These are phyloP conservation scores for Aspergillus sp. DNA, from an alignment of 2,329 filamentous ascomycete species.

Conservation along the genomic window DNA sequence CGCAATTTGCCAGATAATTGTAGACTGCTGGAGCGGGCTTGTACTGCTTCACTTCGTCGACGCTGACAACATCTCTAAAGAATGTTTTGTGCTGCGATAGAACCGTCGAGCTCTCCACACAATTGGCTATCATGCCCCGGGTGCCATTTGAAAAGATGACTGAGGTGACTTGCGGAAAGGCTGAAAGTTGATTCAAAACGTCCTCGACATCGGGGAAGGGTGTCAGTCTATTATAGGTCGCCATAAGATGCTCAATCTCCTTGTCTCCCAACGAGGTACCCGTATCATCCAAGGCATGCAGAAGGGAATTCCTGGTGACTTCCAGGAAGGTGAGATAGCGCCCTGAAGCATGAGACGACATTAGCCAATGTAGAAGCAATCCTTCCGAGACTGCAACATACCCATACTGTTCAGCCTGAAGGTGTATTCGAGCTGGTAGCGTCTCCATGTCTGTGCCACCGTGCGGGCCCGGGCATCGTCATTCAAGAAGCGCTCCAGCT, in stretches of 20 bases:
- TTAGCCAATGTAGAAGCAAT: constrained; percentile 1
- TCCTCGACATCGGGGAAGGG: constrained; percentile 65
- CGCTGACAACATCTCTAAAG: constrained; percentile 61
- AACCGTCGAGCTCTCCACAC: constrained; percentile 59
- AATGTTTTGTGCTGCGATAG: constrained; percentile 52
- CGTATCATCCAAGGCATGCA: constrained; percentile 65
- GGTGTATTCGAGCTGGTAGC: constrained; percentile 75
- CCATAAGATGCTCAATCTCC: constrained; percentile 58
- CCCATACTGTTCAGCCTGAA: constrained; percentile 77
- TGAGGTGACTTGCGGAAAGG: constrained; percentile 48
- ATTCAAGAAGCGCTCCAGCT: constrained; percentile 58
- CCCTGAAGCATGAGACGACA: constrained; percentile 44
- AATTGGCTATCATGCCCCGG: constrained; percentile 61
- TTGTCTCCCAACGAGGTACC: constrained; percentile 47
- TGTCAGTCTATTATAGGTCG: constrained; percentile 64
- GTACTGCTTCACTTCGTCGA: constrained; percentile 62
- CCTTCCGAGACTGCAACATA: constrained; percentile 37
- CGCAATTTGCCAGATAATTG: constrained; percentile 56
- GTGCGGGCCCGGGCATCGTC: constrained; percentile 58
- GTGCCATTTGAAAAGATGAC: constrained; percentile 75
- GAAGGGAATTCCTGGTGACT: constrained; percentile 64
- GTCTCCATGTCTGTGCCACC: constrained; percentile 65
- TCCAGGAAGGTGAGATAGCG: constrained; percentile 63
- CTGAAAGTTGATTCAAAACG: constrained; percentile 53
- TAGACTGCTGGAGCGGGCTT: constrained; percentile 69